Evolutionary conservation across 2,329 filamentous ascomycete species (phyloP), one percentile per base, ranked within the genome.

Genomic region (Periconia macrospinosa): DNA sequence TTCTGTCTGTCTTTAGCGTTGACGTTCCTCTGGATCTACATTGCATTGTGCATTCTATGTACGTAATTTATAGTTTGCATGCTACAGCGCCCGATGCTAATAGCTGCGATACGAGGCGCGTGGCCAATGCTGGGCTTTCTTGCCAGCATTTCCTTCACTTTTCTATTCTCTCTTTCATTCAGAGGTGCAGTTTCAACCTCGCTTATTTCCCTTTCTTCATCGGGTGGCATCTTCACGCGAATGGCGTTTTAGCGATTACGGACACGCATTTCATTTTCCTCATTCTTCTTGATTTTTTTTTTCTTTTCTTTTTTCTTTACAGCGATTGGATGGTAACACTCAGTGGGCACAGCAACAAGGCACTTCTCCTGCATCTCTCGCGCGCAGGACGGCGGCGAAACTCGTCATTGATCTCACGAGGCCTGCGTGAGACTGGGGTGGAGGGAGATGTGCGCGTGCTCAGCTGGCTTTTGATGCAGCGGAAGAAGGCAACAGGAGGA

Each of bases 1-100:
- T 20, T n/a, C 30, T 20, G 14, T 35, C 30, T 13, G 27, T 30
- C 30, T 2, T 11, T 18, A 47, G 45, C 45, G 14, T 47, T 13
- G 42, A 13, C 7, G 15, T 46, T 30, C 18, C 44, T 9, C 15
- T 18, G 27, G 35, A 40, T 13, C 5, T 41, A 19, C 46, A 8
- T 13, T 47, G 30, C 46, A 20, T 46, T 44, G 37, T 40, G 48
- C 48, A 49, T 52, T 52, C 47, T 49, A 50, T 53, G 50, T 58
- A 55, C 49, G 45, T 58, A 58, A 58, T 58, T 58, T 58, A 47
- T 58, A 58, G 52, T 58, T 23, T 45, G 41, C 37, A 33, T 11
- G 45, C 23, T 35, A 17, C 3, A 11, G 27, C 45, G 35, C 27
- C 19, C 30, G 17, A 15, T 35, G 48, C 18, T 23, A 11, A 17